A percentile compares a stretch with the other conserved stretches of the same genome.
These are phyloP conservation scores for Amoebophrya sp. DNA, from an alignment of 169 alveolate genomes.

Conservation along the genomic window DNA sequence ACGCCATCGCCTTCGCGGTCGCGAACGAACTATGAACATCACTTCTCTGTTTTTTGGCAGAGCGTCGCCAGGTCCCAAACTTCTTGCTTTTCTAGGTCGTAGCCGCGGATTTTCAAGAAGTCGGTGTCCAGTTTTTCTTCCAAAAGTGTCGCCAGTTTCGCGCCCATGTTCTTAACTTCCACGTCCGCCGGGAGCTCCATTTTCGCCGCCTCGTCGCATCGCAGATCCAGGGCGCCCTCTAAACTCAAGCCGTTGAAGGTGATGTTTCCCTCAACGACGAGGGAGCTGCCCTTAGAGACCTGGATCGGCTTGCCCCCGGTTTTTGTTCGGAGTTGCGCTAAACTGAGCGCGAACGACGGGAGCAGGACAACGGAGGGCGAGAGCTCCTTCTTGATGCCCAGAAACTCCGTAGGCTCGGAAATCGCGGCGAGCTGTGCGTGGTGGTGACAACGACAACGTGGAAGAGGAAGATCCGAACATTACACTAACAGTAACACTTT, in stretches of 20 bases:
- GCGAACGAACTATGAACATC: too few species aligned
- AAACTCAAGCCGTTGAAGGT: background rate
- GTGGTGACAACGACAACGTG: too few species aligned
- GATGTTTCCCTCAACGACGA: background rate
- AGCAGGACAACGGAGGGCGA: background rate
- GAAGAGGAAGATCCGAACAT: too few species aligned
- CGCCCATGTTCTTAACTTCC: background rate
- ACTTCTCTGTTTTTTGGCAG: background rate
- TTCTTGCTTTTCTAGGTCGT: background rate
- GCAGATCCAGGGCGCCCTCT: background rate
- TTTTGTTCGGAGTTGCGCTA: background rate
- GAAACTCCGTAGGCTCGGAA: background rate
- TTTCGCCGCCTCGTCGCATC: background rate
- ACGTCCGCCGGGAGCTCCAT: background rate
- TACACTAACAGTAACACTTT: too few species aligned
- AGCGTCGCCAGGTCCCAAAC: background rate
- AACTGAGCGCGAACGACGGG: background rate
- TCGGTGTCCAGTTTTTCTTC: background rate
- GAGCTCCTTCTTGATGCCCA: background rate
- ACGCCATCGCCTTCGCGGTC: too few species aligned
- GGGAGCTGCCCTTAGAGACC: background rate
- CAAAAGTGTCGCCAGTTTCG: background rate
- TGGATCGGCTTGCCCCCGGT: background rate
- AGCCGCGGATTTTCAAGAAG: background rate
- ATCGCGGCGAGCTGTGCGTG: background rate